Base-by-base conservation (phyloP, 164 flowering plant species). In the Chimonanthus salicifolius region DNA sequence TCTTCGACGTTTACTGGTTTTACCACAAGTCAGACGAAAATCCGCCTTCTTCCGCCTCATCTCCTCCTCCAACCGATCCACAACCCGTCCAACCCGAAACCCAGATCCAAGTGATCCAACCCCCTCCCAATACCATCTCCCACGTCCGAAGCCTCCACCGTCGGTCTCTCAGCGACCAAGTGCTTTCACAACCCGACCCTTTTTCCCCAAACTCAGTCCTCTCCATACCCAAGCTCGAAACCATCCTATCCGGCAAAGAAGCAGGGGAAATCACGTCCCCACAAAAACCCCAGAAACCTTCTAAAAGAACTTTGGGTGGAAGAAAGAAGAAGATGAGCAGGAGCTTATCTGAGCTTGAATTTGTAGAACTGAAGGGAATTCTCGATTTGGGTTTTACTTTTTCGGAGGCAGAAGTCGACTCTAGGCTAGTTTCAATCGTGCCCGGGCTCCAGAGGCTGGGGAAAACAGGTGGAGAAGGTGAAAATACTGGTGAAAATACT, bases 351-450 rank as follows among this genome's bases (percentile, higher is more conserved):
- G 90, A 89, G 6, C 85, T 89, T 70, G 92, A 91, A 69, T 85
- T 83, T 74, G 89, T 87, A 18, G 92, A 91, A 83, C 69, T 91
- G 8, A 88, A 88, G 81, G 97, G 97, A 77, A 89, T 90, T 71
- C 87, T 84, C 85, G 97, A 88, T 81, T 71, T 91, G 69, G 95
- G 95, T 2, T 90, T 90, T 81, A 85, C 83, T 43, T 90, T 90
- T 75, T 79, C 86, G 0, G 90, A 86, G 69, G 86, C 83, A 75
- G 92, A 84, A 68, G 80, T 71, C 47, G 83, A 85, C 67, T 80
- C 92, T 48, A 80, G 72, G 62, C 79, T 91, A 84, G 88, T 76
- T 50, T 82, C 88, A 2, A 87, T 88, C n/a, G 68, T 91, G 75
- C 97, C 92, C 20, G 96, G 96, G 64, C 74, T 91, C 70, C 88